Percentiles rank a stretch among this genome's conserved stretches.
These are phyloP conservation scores for Wallacemonas sp. DNA, from an alignment of 208 protist genomes.

Conservation along the genomic window DNA sequence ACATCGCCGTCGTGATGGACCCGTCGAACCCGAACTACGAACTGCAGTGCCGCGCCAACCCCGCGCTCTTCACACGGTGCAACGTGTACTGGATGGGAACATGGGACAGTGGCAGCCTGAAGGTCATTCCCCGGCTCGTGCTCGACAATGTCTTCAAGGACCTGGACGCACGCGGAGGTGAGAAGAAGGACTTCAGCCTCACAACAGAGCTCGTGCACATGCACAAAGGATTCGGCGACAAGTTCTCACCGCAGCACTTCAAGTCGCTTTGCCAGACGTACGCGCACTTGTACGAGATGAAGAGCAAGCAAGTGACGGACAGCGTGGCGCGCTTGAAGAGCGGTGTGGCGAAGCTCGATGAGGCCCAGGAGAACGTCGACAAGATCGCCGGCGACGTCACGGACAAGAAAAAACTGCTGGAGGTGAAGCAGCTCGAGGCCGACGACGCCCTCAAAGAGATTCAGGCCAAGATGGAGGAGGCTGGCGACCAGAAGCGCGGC, in stretches of 20 bases:
- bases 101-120: constrained; percentile 91
- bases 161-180: constrained; percentile 43
- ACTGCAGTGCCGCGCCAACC: constrained; percentile 92
- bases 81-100: constrained; percentile 96
- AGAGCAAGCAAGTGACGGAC: constrained; percentile 74
- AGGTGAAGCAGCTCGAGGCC: constrained; percentile 94
- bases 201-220: constrained; percentile 88
- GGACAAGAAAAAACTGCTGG: constrained; percentile 87
- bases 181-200: constrained; percentile 85
- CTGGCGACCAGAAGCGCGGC: constrained; percentile 90
- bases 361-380: constrained; percentile 94
- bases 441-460: constrained; percentile 96
- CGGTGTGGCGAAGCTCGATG: constrained; percentile 95
- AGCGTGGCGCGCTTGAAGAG: constrained; percentile 75
- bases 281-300: constrained; percentile 73
- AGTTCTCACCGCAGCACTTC: constrained; percentile 92
- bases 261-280: constrained; percentile 92
- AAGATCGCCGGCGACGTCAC: constrained; percentile 90
- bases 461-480: constrained; percentile 94
- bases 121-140: constrained; percentile 89
- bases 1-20: constrained; percentile 96
- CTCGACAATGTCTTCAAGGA: constrained; percentile 66
- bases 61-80: constrained; percentile 96
- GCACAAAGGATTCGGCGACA: constrained; percentile 66
- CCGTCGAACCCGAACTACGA: constrained; percentile 93